Conservation (phyloP, 1,284 basidiomycete species). For the Mycosarcoma mackinlayi region DNA sequence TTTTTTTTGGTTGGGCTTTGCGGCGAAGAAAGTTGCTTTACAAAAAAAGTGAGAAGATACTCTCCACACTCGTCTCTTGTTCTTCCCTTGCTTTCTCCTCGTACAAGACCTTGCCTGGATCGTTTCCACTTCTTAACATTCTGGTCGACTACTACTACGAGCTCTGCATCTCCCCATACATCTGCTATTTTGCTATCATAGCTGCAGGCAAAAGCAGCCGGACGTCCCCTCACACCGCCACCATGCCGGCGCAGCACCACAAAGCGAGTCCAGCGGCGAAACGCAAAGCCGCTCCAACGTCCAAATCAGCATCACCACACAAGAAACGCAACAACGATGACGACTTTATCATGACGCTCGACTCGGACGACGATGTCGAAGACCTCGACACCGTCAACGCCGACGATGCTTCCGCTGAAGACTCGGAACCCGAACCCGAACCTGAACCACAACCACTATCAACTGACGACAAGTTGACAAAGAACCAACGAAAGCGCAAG, state of each 20-base stretch:
- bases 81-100: too few species aligned
- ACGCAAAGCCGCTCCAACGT: slow-evolving; percentile 26
- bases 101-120: too few species aligned
- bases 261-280: slow-evolving; percentile 21
- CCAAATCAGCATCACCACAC: slow-evolving; percentile 16
- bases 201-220: too few species aligned
- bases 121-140: too few species aligned
- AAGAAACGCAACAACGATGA: slow-evolving; percentile 33
- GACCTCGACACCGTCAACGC: slow-evolving; percentile 27
- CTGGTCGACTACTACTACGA: too few species aligned
- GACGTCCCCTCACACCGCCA: neutral
- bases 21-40: neutral
- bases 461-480: slow-evolving; percentile 26
- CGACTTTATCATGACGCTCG: slow-evolving; percentile 67
- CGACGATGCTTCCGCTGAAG: slow-evolving; percentile 6
- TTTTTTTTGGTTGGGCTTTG: slow-evolving; percentile 1
- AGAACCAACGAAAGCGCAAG: slow-evolving; percentile 47
- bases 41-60: too few species aligned
- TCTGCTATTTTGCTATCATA: too few species aligned
- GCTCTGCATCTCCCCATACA: too few species aligned
- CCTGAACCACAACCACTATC: slow-evolving; percentile 3
- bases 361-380: slow-evolving; percentile 61
- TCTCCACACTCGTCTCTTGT: too few species aligned
- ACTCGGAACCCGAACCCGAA: slow-evolving; percentile 28
- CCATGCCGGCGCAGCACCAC: slow-evolving; percentile 24